phyloP scores from a whole-genome alignment of 352 stramenopile species.

The Globisporangium carolinianum region DNA sequence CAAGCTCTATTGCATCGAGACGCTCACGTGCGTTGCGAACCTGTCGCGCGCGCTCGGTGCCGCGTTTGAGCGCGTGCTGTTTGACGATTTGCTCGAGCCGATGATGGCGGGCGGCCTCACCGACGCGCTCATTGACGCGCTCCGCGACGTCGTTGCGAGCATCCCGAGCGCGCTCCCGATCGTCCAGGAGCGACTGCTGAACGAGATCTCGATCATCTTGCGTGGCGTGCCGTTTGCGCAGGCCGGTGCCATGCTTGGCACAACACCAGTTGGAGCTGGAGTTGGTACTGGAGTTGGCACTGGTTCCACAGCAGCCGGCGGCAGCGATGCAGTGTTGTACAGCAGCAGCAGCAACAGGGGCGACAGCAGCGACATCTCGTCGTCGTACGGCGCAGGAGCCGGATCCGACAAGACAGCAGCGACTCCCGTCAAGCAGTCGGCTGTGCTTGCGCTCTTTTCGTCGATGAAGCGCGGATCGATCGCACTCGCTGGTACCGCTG shows the following conservation, averaged over 20 bases:
- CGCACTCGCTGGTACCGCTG: constrained; percentile 17
- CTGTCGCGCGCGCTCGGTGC: constrained; percentile 58
- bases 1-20: constrained; percentile 80
- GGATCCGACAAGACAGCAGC: no score
- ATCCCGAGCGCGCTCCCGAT: constrained; percentile 85
- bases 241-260: constrained; percentile 13
- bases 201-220: constrained; percentile 94
- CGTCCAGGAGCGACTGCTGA: constrained; percentile 93
- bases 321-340: background rate
- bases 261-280: background rate
- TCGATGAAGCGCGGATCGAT: constrained; percentile 65
- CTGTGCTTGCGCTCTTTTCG: constrained; percentile 61
- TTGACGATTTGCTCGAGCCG: constrained; percentile 66
- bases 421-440: constrained; percentile 32
- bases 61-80: constrained; percentile 65
- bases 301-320: no score
- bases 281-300: no score
- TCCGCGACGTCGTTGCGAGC: constrained; percentile 87
- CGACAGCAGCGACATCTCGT: background rate
- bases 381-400: constrained; percentile 4
- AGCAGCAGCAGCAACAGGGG: background rate
- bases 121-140: constrained; percentile 90
- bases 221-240: constrained; percentile 73
- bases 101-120: constrained; percentile 90
- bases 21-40: constrained; percentile 72